These are phyloP conservation scores for Fusarium sp. DNA, from an alignment of 2,329 filamentous ascomycete genomes.

Conservation along the genomic window DNA sequence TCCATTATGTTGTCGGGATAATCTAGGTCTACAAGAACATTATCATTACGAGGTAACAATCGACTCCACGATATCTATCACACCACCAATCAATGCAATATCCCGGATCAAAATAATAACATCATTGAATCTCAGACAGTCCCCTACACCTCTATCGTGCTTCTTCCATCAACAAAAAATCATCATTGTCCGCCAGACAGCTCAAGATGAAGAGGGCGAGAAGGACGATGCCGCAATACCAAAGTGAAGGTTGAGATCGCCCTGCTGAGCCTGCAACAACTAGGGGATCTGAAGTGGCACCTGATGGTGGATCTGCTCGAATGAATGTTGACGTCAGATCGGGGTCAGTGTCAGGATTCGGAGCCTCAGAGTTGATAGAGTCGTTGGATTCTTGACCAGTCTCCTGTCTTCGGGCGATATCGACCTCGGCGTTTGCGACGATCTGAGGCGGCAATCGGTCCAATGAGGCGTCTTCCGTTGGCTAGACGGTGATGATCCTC, in stretches of 20 bases:
- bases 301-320: not conserved
- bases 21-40: slow-evolving; percentile 31
- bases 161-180: not conserved
- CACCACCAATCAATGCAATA: slow-evolving; percentile 29
- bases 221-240: not conserved
- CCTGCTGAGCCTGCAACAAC: slow-evolving; percentile 6
- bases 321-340: not conserved
- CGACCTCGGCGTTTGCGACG: not conserved
- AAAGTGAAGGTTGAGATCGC: not conserved
- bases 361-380: not conserved
- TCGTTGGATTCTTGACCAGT: not conserved
- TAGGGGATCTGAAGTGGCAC: not conserved
- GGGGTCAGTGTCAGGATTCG: not conserved
- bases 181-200: not conserved
- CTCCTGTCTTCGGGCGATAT: slow-evolving; percentile 5
- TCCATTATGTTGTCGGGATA: slow-evolving; percentile 13
- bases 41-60: slow-evolving; percentile 36
- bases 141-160: not conserved
- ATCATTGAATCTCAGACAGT: not conserved
- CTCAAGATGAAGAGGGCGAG: not conserved
- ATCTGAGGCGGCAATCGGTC: slow-evolving; percentile 1
- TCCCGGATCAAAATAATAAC: slow-evolving; percentile 6
- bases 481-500: slow-evolving; percentile 28
- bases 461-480: slow-evolving; percentile 20
- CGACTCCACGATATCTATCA: slow-evolving; percentile 31